phyloP scores from a whole-genome alignment of 495 filamentous ascomycete species.

The Penicillium bialowiezense region DNA sequence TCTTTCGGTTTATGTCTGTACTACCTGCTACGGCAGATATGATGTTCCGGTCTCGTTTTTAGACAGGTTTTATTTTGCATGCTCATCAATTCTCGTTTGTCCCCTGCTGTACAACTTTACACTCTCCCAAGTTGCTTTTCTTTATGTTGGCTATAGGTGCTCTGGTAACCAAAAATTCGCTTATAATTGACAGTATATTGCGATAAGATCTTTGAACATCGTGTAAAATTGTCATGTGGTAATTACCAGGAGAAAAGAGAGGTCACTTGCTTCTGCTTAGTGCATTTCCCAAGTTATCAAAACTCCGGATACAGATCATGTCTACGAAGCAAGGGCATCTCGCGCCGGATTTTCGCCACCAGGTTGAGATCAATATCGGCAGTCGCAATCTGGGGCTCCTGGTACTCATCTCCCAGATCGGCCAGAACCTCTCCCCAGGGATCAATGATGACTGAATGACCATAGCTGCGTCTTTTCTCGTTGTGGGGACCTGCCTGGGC shows the following conservation, averaged over 20 bases:
- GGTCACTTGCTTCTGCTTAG: background rate
- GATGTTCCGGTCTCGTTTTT: constrained; percentile 36
- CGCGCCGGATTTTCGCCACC: constrained; percentile 50
- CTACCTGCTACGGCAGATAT: constrained; percentile 32
- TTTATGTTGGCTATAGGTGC: constrained; percentile 26
- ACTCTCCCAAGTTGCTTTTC: constrained; percentile 26
- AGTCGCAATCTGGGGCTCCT: constrained; percentile 50
- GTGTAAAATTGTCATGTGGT: background rate
- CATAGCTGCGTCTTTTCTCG: constrained; percentile 77
- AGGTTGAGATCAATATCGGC: constrained; percentile 51
- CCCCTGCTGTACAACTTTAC: constrained; percentile 38
- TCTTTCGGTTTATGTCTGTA: constrained; percentile 33
- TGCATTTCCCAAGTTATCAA: constrained; percentile 16
- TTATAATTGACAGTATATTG: constrained; percentile 6
- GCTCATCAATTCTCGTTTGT: constrained; percentile 31
- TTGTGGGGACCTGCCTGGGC: constrained; percentile 83
- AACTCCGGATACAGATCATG: constrained; percentile 63
- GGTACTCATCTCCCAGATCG: constrained; percentile 52
- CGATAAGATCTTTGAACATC: background rate
- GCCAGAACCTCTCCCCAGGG: constrained; percentile 82
- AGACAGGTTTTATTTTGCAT: constrained; percentile 43
- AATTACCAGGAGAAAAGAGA: background rate
- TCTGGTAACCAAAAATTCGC: constrained; percentile 8
- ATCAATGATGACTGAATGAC: constrained; percentile 81
- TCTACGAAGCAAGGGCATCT: constrained; percentile 63